A percentile compares a stretch with the other conserved stretches of the same genome.
phyloP scores from a whole-genome alignment of 768 basidiomycete genomes.

The Termitomyces sp. region DNA sequence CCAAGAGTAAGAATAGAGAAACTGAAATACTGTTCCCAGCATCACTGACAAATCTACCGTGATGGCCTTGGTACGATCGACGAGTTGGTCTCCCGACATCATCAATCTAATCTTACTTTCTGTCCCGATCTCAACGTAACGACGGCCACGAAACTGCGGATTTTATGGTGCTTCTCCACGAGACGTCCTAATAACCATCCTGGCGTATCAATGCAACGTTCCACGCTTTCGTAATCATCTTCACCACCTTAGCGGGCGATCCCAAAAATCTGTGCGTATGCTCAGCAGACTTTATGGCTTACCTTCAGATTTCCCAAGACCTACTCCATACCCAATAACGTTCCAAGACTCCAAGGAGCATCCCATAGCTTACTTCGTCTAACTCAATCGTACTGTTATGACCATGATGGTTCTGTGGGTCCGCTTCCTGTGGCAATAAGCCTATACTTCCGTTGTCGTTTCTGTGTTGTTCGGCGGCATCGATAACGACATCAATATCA shows the following conservation, averaged over 20 bases:
- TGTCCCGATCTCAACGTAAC: conserved; percentile 5
- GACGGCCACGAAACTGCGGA: background rate
- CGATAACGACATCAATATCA: conserved; percentile 3
- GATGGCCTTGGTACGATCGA: background rate
- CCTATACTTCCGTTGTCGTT: conserved; percentile 3
- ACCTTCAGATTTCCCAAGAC: conserved; percentile 10
- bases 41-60: conserved; percentile 4
- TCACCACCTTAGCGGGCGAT: background rate
- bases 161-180: background rate
- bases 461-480: conserved; percentile 10
- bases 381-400: conserved; percentile 15
- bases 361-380: conserved; percentile 32
- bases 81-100: background rate
- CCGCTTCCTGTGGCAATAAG: conserved; percentile 1
- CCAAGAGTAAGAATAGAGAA: background rate
- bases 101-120: conserved; percentile 1
- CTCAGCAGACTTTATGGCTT: background rate
- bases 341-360: conserved; percentile 34
- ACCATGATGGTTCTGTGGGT: conserved; percentile 1
- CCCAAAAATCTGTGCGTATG: background rate
- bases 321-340: conserved; percentile 25
- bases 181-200: background rate
- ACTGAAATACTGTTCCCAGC: conserved; percentile 5
- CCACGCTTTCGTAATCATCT: background rate
- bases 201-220: conserved; percentile 5